Evolutionary conservation across 257 asterid species (phyloP).

Genomic region (Nyctanthes arbortristis): DNA sequence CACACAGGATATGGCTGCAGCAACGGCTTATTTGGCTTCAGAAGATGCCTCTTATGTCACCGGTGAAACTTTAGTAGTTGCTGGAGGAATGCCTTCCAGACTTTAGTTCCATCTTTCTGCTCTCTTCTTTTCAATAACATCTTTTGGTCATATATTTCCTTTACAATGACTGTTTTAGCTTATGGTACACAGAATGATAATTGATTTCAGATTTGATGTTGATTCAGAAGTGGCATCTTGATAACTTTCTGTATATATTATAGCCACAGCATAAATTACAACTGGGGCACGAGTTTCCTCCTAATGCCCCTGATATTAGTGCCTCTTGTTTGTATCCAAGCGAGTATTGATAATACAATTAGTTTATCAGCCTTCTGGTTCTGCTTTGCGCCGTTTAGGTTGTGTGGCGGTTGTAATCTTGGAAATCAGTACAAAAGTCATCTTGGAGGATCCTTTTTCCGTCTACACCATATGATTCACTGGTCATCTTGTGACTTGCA

Average conservation of each 20-base stretch:
- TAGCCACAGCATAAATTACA: background rate
- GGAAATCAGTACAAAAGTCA: too few relatives aligned
- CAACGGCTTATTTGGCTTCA: conserved; percentile 78
- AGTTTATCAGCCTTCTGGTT: background rate
- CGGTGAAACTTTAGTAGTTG: conserved; percentile 75
- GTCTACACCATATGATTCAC: background rate
- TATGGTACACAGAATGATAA: background rate
- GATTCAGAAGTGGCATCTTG: background rate
- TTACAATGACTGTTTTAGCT: too few relatives aligned
- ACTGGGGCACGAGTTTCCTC: background rate
- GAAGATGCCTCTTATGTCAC: conserved; percentile 83
- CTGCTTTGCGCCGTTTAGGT: background rate
- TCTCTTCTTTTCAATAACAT: too few relatives aligned
- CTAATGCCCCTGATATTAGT: background rate
- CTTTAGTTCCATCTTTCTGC: conserved; percentile 42
- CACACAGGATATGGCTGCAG: conserved; percentile 82
- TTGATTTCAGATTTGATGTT: background rate
- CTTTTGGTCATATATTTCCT: too few relatives aligned
- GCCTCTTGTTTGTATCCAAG: background rate
- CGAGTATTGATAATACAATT: background rate
- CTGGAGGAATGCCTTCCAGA: conserved; percentile 79
- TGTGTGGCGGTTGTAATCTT: background rate
- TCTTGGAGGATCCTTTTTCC: background rate
- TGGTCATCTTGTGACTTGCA: background rate
- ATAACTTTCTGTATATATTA: background rate